Percentiles rank a stretch among this genome's conserved stretches.
Conservation (phyloP, 129 eudicot species). For the Daucus carota region DNA sequence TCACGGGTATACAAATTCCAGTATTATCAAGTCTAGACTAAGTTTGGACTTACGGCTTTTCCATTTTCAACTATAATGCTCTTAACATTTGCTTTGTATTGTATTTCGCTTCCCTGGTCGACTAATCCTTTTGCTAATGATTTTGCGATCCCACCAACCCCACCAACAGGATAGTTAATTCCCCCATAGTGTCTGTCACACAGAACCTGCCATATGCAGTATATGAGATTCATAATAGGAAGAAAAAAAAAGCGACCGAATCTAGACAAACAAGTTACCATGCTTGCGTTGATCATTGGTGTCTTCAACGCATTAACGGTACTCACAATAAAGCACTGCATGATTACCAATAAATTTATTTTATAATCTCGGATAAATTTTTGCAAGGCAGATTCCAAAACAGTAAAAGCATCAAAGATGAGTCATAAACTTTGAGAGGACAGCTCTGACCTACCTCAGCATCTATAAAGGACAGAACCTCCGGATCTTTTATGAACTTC, state of each 20-base stretch:
- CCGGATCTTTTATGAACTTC: constrained; percentile 67
- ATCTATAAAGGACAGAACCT: constrained; percentile 81
- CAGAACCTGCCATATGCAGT: constrained; percentile 53
- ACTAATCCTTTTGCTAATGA: constrained; percentile 80
- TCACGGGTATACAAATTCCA: background rate
- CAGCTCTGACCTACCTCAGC: constrained; percentile 59
- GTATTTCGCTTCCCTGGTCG: constrained; percentile 83
- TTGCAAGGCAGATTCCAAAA: constrained; percentile 1
- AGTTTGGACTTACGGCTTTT: constrained; percentile 65
- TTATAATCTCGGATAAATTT: background rate
- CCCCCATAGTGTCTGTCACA: constrained; percentile 99
- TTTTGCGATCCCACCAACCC: constrained; percentile 92
- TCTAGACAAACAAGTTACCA: constrained; percentile 46
- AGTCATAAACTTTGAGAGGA: background rate
- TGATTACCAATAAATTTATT: constrained; percentile 12
- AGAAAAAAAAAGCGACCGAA: constrained; percentile 15
- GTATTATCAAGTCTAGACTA: background rate
- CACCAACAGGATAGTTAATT: constrained; percentile 97
- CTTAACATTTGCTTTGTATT: constrained; percentile 78
- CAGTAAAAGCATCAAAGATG: background rate
- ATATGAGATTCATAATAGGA: constrained; percentile 11
- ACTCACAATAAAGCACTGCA: constrained; percentile 98
- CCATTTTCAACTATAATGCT: constrained; percentile 65
- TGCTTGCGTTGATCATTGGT: constrained; percentile 98
- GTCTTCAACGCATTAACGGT: constrained; percentile 87